phyloP scores from a whole-genome alignment of 2,329 filamentous ascomycete genomes.

The Aspergillus eucalypticola region DNA sequence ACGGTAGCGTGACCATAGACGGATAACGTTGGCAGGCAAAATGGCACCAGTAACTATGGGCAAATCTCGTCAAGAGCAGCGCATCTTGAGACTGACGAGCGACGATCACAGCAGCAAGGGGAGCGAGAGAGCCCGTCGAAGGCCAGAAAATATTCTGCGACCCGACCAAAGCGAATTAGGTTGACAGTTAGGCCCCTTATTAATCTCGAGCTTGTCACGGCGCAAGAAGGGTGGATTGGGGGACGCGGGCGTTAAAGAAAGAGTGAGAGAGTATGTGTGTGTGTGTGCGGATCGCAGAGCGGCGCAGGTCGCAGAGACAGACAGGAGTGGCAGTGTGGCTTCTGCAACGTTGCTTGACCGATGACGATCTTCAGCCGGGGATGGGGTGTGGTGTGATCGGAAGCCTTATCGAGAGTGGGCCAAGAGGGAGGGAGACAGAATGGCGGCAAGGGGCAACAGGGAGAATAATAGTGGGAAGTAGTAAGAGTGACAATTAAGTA shows the following conservation, averaged over 20 bases:
- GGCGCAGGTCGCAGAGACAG: slow-evolving; percentile 23
- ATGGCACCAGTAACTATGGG: slow-evolving; percentile 25
- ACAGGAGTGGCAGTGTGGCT: slow-evolving; percentile 15
- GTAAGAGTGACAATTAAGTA: too few relatives aligned
- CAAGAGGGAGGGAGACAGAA: slow-evolving; percentile 12
- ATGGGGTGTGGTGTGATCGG: slow-evolving; percentile 15
- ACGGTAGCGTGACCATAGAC: slow-evolving; percentile 35
- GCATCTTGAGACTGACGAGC: slow-evolving; percentile 26
- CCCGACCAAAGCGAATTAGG: slow-evolving; percentile 11
- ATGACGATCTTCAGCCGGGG: slow-evolving; percentile 8
- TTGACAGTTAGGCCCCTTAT: slow-evolving; percentile 7
- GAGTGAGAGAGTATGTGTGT: background rate
- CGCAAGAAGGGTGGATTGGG: slow-evolving; percentile 7
- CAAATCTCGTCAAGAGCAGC: slow-evolving; percentile 31
- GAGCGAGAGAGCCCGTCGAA: slow-evolving; percentile 11
- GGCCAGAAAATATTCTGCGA: slow-evolving; percentile 8
- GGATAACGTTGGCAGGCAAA: slow-evolving; percentile 35
- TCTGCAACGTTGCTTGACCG: slow-evolving; percentile 21
- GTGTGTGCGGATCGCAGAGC: slow-evolving; percentile 13
- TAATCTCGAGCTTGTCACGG: background rate
- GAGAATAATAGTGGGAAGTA: background rate
- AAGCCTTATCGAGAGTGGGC: slow-evolving; percentile 16
- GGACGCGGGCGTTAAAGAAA: background rate
- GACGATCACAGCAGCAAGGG: slow-evolving; percentile 7
- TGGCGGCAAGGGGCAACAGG: slow-evolving; percentile 10